Conservation (phyloP, 2,329 filamentous ascomycete genomes). For the Ophiosphaerella korrae region DNA sequence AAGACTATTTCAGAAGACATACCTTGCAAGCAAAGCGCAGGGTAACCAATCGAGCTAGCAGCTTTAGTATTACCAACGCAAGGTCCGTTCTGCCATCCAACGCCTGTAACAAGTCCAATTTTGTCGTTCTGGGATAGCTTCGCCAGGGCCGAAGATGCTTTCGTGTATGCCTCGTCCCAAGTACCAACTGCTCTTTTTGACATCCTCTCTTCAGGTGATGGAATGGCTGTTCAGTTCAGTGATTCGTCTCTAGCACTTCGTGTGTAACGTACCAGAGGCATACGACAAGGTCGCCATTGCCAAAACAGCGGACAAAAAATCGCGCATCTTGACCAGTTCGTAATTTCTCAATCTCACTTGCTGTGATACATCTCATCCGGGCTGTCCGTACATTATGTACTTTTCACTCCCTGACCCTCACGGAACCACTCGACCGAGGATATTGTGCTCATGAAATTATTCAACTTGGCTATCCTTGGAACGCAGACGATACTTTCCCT, state of each 20-base stretch:
- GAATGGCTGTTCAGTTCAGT: slow-evolving; percentile 20
- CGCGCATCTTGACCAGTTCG: slow-evolving; percentile 29
- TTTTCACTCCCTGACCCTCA: neutral
- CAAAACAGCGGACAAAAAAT: slow-evolving; percentile 27
- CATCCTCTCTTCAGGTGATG: slow-evolving; percentile 11
- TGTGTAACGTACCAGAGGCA: slow-evolving; percentile 24
- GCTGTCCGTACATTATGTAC: slow-evolving; percentile 29
- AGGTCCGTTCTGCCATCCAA: slow-evolving; percentile 40
- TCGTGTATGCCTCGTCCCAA: slow-evolving; percentile 49
- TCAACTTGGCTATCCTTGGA: slow-evolving; percentile 25
- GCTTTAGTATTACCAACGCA: slow-evolving; percentile 47
- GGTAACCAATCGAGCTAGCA: slow-evolving; percentile 42
- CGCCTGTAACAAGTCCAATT: slow-evolving; percentile 46
- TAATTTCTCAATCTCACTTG: neutral
- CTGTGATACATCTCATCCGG: neutral
- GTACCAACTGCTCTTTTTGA: slow-evolving; percentile 32
- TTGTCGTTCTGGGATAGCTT: slow-evolving; percentile 49
- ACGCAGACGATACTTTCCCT: slow-evolving; percentile 6
- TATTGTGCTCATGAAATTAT: slow-evolving; percentile 19
- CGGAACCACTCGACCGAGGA: slow-evolving; percentile 9
- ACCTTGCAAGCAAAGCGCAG: slow-evolving; percentile 48
- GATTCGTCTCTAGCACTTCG: neutral
- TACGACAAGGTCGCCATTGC: slow-evolving; percentile 26
- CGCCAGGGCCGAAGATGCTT: slow-evolving; percentile 47
- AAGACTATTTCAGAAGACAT: slow-evolving; percentile 13